Percentiles rank a stretch among this genome's conserved stretches.
Evolutionary conservation across 805 yeast genomes (phyloP).

Genomic region (Ascoidea rubescens): DNA sequence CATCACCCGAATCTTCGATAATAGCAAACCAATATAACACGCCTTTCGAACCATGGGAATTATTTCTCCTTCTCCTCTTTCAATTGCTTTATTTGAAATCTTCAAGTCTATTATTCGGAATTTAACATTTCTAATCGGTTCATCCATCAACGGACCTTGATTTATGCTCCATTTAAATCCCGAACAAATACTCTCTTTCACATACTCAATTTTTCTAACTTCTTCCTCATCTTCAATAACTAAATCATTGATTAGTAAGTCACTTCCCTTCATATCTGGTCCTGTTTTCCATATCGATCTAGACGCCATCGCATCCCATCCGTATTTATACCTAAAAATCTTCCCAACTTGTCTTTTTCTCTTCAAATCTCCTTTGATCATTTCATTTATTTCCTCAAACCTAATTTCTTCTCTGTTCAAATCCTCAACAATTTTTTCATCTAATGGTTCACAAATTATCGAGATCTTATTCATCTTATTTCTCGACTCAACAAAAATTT

Average conservation of each 20-base stretch:
- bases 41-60: slow-evolving; percentile 78
- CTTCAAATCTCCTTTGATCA: slow-evolving; percentile 3
- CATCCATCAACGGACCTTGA: slow-evolving; percentile 92
- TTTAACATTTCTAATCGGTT: slow-evolving; percentile 53
- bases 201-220: slow-evolving; percentile 26
- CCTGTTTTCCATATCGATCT: slow-evolving; percentile 74
- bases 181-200: slow-evolving; percentile 43
- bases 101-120: slow-evolving; percentile 56
- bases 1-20: slow-evolving; percentile 64
- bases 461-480: slow-evolving; percentile 46
- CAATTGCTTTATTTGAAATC: slow-evolving; percentile 32
- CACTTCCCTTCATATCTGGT: slow-evolving; percentile 39
- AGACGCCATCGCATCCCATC: slow-evolving; percentile 77
- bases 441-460: slow-evolving; percentile 64
- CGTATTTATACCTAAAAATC: slow-evolving; percentile 38
- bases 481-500: slow-evolving; percentile 46
- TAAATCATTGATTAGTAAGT: slow-evolving; percentile 54
- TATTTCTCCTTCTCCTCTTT: slow-evolving; percentile 51
- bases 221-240: slow-evolving; percentile 57
- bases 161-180: slow-evolving; percentile 77
- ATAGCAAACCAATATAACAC: slow-evolving; percentile 64
- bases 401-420: slow-evolving; percentile 30
- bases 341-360: slow-evolving; percentile 35
- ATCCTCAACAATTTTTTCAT: slow-evolving; percentile 36
- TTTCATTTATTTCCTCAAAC: slow-evolving; percentile 8